Percentiles rank a stretch among this genome's conserved stretches.
Conservation (phyloP, 257 asterid genomes). For the Solanum pimpinellifolium region DNA sequence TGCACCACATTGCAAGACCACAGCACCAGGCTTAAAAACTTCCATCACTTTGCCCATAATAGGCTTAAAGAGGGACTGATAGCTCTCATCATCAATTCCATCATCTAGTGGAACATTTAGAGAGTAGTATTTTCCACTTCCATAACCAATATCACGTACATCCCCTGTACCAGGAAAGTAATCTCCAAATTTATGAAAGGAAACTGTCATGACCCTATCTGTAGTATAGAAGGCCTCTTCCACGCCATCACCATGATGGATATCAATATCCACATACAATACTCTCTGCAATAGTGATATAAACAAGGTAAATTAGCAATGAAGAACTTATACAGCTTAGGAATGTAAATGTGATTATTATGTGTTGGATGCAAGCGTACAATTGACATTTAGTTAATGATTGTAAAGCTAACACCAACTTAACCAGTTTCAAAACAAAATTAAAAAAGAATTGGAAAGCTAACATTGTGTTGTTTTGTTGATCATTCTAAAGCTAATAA, state of each 20-base stretch:
- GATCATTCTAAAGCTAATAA: background rate
- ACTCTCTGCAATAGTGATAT: constrained; percentile 20
- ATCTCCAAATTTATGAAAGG: constrained; percentile 37
- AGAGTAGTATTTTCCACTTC: constrained; percentile 27
- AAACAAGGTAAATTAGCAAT: constrained; percentile 2
- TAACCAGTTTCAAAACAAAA: background rate
- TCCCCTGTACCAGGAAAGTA: constrained; percentile 38
- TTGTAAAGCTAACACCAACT: background rate
- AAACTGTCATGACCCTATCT: constrained; percentile 39
- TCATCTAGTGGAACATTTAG: constrained; percentile 32
- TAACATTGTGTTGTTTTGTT: background rate
- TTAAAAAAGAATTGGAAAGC: background rate
- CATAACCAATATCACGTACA: constrained; percentile 23
- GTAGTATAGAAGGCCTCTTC: constrained; percentile 37
- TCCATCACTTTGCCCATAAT: constrained; percentile 37
- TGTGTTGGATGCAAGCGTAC: background rate
- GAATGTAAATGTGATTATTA: background rate
- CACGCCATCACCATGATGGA: constrained; percentile 34
- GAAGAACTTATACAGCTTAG: background rate
- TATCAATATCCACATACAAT: constrained; percentile 31
- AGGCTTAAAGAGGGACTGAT: constrained; percentile 33
- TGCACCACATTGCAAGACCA: constrained; percentile 36
- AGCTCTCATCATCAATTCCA: constrained; percentile 35
- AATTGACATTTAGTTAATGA: background rate
- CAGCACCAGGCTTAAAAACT: constrained; percentile 29